These are phyloP conservation scores for Trichothecium sympodiale DNA, from an alignment of 2,329 filamentous ascomycete genomes.

Conservation along the genomic window DNA sequence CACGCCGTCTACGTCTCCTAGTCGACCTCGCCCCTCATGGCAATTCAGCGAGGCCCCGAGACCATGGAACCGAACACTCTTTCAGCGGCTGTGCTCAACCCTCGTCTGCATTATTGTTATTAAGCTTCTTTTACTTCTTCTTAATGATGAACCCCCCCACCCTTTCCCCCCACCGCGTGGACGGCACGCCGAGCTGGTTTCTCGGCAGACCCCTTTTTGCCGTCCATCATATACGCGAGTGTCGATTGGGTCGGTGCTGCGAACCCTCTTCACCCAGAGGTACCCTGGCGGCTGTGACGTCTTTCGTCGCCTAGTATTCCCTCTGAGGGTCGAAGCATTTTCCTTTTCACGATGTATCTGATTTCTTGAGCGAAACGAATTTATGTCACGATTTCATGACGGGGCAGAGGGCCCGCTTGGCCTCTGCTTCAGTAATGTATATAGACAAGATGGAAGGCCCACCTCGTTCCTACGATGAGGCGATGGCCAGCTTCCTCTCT, in stretches of 20 bases:
- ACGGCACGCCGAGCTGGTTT: slow-evolving; percentile 34
- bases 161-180: slow-evolving; percentile 16
- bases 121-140: slow-evolving; percentile 1
- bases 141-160: neutral
- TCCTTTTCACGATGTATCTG: too few species aligned
- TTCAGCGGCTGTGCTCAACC: slow-evolving; percentile 2
- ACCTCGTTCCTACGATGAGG: too few species aligned
- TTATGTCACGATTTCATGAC: too few species aligned
- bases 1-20: slow-evolving; percentile 50
- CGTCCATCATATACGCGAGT: slow-evolving; percentile 10
- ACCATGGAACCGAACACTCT: neutral
- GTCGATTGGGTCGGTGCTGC: slow-evolving; percentile 43
- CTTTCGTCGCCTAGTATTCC: too few species aligned
- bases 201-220: slow-evolving; percentile 13
- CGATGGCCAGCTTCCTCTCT: too few species aligned
- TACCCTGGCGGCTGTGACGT: too few species aligned
- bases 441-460: too few species aligned
- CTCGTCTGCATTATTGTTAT: slow-evolving; percentile 1
- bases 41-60: slow-evolving; percentile 10
- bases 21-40: slow-evolving; percentile 7
- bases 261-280: slow-evolving; percentile 25
- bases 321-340: too few species aligned
- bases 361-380: too few species aligned
- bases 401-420: too few species aligned
- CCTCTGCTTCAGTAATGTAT: too few species aligned